Base-by-base conservation (phyloP, 148 eudicot species). In the Rhododendron williamsianum region DNA sequence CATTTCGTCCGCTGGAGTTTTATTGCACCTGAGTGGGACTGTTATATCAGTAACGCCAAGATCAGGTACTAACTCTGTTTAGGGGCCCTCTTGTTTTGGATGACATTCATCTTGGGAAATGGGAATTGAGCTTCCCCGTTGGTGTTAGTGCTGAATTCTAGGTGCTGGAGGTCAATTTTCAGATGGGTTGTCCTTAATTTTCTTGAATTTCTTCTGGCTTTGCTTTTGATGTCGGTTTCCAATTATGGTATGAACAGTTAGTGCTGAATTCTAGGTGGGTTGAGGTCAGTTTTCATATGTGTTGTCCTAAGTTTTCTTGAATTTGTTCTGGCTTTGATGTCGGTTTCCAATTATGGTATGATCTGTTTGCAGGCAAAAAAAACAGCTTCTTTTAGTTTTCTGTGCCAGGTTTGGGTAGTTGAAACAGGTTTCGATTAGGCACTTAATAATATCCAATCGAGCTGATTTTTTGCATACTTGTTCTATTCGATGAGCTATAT, bases 151-250 rank as follows among this genome's bases (percentile, higher is more conserved):
- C 54, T 84, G 67, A n/a, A 63, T 86, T 84, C 46, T 21, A 12
- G 16, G 43, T 82, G 84, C 54, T 84, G 67, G 78, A 80, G 84
- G 69, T 27, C 25, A 58, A 41, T 69, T 81, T 45, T 83, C 76
- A 85, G 78, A 13, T 90, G 84, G 89, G 87, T 85, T 54, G 15
- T 49, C 35, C 16, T 88, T 13, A 49, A 72, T 72, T 85, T 18
- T 60, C 36, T 56, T 87, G n/a, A 85, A 60, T 87, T 35, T 23
- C 76, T 82, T 71, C 77, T 86, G 30, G 83, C 27, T 35, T 78
- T 58, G 60, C 77, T 52, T 46, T 10, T 21, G 76, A 82, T 81
- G 78, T 48, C n/a, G 27, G 49, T 81, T 78, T 72, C 12, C 2
- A 12, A 74, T 84, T 18, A 2, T 78, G 65, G 38, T 30, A 6